Evolutionary conservation across 306 rosid species (phyloP), one percentile per base, ranked within the genome.

Genomic region (Cajanus cajan): DNA sequence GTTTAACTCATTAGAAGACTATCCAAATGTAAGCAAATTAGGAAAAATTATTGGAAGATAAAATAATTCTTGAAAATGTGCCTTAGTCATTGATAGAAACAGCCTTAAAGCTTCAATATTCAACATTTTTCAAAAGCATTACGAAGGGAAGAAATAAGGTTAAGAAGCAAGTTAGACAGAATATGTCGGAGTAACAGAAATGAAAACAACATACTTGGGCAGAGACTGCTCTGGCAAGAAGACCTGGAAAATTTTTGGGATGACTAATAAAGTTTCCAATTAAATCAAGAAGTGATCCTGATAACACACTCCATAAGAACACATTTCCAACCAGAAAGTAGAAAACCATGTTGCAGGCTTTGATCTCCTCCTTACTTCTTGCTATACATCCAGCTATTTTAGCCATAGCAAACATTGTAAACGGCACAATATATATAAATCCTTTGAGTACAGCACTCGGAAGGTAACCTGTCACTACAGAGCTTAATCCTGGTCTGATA

Each of bases 281-380:
- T 52, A 79, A 86, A 83, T 94, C 98, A 24, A 94, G 87, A 66
- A 94, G 91, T 22, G 98, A 90, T 44, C 98, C 98, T 12, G 98
- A 94, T 80, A 94, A 78, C 81, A 94, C 86, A 59, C 97, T 94
- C 80, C 88, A 77, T 61, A 94, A 87, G 90, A 94, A 94, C 22
- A 94, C 95, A 80, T 94, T 94, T 81, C 97, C 98, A 36, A 94
- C 91, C 58, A 90, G 87, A 84, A 94, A 94, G 82, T 89, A 94
- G 87, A 94, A 94, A 72, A 92, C 92, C 97, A 92, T 92, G 90
- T 90, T 91, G 87, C 97, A 92, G 47, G 97, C 90, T 85, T 89
- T 94, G 55, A 90, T 94, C 88, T 94, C 98, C 83, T 91, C 95
- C 82, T 87, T 91, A 85, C 98, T 92, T 85, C 79, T 94, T 54